Evolutionary conservation across 2,329 filamentous ascomycete genomes (phyloP).

Genomic region (Penicillium janthinellum): DNA sequence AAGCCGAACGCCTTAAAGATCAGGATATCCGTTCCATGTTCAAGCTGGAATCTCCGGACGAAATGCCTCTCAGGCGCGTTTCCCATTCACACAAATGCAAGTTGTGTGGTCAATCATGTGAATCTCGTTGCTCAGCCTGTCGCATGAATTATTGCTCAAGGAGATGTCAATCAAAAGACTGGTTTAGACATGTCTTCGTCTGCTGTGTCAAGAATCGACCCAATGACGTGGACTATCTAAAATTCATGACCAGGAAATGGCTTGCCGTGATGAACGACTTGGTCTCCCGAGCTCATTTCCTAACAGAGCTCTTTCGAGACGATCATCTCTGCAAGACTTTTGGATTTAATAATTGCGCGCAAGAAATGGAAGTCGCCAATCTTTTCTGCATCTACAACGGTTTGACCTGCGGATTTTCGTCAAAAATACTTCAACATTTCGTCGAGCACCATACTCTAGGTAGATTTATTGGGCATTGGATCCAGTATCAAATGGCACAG

Average conservation of each 20-base stretch:
- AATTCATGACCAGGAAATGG: neutral
- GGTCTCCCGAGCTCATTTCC: neutral
- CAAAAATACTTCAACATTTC: neutral
- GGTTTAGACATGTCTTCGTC: neutral
- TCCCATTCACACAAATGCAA: neutral
- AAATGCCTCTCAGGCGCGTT: neutral
- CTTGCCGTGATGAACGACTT: neutral
- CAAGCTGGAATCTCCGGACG: too few relatives aligned
- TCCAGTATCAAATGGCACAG: neutral
- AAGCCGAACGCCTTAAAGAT: too few relatives aligned
- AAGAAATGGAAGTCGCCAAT: too few relatives aligned
- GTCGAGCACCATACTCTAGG: neutral
- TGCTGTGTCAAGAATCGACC: neutral
- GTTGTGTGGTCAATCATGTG: neutral
- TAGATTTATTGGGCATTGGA: neutral
- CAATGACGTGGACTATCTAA: neutral
- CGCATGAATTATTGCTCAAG: neutral
- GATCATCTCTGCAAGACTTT: neutral
- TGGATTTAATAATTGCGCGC: too few relatives aligned
- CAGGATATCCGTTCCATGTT: too few relatives aligned
- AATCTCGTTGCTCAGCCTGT: neutral
- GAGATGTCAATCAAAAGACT: neutral
- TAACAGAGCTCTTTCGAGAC: neutral
- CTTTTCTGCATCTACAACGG: too few relatives aligned
- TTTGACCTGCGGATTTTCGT: neutral